phyloP scores from a whole-genome alignment of 768 basidiomycete species.

The Candolleomyces aberdarensis region DNA sequence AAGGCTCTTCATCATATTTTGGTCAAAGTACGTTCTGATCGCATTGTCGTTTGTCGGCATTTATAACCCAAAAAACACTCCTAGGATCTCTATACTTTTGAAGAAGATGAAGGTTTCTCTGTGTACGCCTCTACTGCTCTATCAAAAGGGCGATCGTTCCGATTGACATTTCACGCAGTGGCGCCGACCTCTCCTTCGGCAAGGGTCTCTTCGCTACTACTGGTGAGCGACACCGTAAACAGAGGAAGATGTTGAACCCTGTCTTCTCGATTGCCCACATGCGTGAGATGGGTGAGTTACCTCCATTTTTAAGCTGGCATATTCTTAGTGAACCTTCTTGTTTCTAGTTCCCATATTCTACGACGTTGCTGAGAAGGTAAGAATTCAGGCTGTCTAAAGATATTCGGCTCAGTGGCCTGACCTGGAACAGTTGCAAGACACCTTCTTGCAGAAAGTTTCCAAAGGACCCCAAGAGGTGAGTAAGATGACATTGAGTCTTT shows the following conservation, averaged over 20 bases:
- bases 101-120: constrained; percentile 23
- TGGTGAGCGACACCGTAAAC: constrained; percentile 35
- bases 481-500: background rate
- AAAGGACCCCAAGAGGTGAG: constrained; percentile 22
- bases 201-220: constrained; percentile 18
- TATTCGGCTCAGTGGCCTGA: background rate
- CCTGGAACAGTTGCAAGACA: constrained; percentile 21
- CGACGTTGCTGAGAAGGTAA: constrained; percentile 26
- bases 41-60: background rate
- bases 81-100: constrained; percentile 32
- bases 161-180: constrained; percentile 6
- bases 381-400: background rate
- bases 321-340: constrained; percentile 8
- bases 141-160: background rate
- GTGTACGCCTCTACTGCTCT: constrained; percentile 11
- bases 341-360: constrained; percentile 32
- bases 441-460: constrained; percentile 20
- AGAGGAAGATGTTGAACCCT: constrained; percentile 37
- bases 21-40: constrained; percentile 31
- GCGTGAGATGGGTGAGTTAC: constrained; percentile 21
- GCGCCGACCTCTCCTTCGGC: constrained; percentile 15
- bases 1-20: constrained; percentile 43
- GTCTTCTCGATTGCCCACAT: constrained; percentile 34
- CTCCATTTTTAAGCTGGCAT: background rate
- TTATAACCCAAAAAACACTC: background rate